Percentiles rank a stretch among this genome's conserved stretches.
Evolutionary conservation across 768 basidiomycete genomes (phyloP).

Genomic region (Russula ochroleuca): DNA sequence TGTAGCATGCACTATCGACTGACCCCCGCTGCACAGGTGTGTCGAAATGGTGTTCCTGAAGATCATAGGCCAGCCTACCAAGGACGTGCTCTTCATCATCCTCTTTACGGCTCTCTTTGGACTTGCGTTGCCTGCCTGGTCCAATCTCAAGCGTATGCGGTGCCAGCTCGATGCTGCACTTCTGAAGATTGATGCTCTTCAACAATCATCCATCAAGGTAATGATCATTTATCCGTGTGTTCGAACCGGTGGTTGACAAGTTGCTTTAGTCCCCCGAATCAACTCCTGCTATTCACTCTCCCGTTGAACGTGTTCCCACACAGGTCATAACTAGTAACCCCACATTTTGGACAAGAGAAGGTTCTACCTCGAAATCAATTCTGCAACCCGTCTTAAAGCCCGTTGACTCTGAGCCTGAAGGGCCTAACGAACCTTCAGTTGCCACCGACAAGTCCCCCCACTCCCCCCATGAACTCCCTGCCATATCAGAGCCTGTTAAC

Average conservation of each 20-base stretch:
- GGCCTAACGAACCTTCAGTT: background rate
- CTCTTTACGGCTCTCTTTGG: conserved; percentile 9
- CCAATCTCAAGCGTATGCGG: conserved; percentile 4
- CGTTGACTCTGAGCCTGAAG: background rate
- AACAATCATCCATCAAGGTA: conserved; percentile 13
- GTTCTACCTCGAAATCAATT: background rate
- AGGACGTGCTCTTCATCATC: background rate
- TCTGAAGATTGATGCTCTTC: conserved; percentile 3
- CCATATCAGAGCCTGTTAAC: background rate
- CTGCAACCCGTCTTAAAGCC: background rate
- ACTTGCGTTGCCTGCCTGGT: conserved; percentile 7
- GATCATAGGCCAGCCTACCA: background rate
- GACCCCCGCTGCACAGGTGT: conserved; percentile 7
- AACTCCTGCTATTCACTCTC: background rate
- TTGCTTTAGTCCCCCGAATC: background rate
- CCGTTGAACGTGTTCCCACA: background rate
- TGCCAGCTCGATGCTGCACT: background rate
- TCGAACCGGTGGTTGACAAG: background rate
- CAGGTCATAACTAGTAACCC: background rate
- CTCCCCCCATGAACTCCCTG: background rate
- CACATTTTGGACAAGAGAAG: background rate
- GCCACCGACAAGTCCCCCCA: background rate
- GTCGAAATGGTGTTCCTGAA: conserved; percentile 1
- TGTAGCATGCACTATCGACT: background rate
- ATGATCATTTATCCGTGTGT: background rate